Conservation (phyloP, 805 yeast species). For the Nakazawaea sp. region DNA sequence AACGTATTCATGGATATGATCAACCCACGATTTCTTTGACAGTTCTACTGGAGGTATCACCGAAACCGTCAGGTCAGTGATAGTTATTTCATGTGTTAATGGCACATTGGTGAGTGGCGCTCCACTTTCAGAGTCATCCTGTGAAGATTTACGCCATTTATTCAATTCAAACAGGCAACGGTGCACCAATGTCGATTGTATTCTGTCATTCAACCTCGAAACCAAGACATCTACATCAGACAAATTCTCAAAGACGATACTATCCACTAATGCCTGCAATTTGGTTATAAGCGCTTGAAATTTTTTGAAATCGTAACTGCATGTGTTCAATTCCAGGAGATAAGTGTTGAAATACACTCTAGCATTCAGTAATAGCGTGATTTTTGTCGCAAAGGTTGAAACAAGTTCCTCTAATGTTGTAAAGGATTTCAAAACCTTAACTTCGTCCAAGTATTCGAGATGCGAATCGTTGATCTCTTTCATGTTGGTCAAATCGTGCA, state of each 20-base stretch:
- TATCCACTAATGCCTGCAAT: slow-evolving; percentile 30
- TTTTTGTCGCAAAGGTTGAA: slow-evolving; percentile 21
- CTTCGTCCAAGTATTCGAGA: slow-evolving; percentile 22
- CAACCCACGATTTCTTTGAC: slow-evolving; percentile 26
- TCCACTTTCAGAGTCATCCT: slow-evolving; percentile 1
- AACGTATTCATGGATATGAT: slow-evolving; percentile 18
- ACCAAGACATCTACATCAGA: slow-evolving; percentile 26
- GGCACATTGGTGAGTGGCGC: not conserved
- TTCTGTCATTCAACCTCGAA: slow-evolving; percentile 23
- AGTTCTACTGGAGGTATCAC: slow-evolving; percentile 33
- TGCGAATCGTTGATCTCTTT: slow-evolving; percentile 16
- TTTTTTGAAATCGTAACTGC: slow-evolving; percentile 17
- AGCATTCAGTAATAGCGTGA: slow-evolving; percentile 21
- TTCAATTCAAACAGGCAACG: slow-evolving; percentile 19
- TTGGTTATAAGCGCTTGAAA: slow-evolving; percentile 17
- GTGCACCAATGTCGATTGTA: slow-evolving; percentile 20
- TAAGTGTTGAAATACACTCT: slow-evolving; percentile 18
- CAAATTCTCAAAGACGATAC: slow-evolving; percentile 29
- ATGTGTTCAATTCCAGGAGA: slow-evolving; percentile 19
- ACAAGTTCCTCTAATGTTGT: slow-evolving; percentile 25
- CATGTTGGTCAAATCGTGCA: slow-evolving; percentile 33
- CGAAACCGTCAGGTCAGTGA: slow-evolving; percentile 29
- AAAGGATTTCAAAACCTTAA: slow-evolving; percentile 23
- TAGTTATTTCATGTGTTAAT: slow-evolving; percentile 28
- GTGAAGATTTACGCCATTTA: slow-evolving; percentile 4